Conservation (phyloP, 768 basidiomycete species). For the Phlegmacium glaucopus region DNA sequence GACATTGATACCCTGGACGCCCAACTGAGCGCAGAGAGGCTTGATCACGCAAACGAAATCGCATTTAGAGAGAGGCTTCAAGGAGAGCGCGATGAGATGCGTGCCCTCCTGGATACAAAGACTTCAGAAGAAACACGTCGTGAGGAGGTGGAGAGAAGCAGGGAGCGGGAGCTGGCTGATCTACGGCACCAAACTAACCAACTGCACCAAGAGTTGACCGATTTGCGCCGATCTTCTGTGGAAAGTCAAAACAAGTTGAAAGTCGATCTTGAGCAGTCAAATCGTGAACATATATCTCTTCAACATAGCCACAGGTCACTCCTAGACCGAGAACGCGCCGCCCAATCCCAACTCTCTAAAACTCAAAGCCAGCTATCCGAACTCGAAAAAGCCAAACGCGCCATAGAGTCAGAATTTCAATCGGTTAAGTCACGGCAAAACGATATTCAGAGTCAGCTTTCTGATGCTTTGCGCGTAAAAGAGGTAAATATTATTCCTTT, state of each 20-base stretch:
- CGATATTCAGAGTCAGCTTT: conserved; percentile 61
- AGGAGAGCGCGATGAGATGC: conserved; percentile 82
- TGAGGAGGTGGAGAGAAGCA: conserved; percentile 81
- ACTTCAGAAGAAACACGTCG: conserved; percentile 82
- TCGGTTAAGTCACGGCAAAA: conserved; percentile 65
- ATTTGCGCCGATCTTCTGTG: conserved; percentile 55
- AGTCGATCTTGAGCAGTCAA: conserved; percentile 65
- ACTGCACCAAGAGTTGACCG: conserved; percentile 65
- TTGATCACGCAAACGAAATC: conserved; percentile 44
- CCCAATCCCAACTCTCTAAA: conserved; percentile 47
- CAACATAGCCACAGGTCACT: conserved; percentile 62
- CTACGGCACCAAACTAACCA: conserved; percentile 62
- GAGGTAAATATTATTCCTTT: conserved; percentile 52
- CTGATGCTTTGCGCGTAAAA: conserved; percentile 59
- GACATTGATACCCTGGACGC: conserved; percentile 62
- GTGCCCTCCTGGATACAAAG: conserved; percentile 80
- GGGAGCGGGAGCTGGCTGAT: conserved; percentile 76
- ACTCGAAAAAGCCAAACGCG: conserved; percentile 65
- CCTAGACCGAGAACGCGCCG: conserved; percentile 53
- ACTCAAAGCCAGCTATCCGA: conserved; percentile 48
- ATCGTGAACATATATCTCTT: conserved; percentile 57
- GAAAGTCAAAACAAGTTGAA: conserved; percentile 73
- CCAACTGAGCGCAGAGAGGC: conserved; percentile 58
- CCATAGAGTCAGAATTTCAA: conserved; percentile 70
- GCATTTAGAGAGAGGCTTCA: conserved; percentile 61